Evolutionary conservation across 1,139 yeast genomes (phyloP).

Genomic region (Tardiomyces digboiensis): DNA sequence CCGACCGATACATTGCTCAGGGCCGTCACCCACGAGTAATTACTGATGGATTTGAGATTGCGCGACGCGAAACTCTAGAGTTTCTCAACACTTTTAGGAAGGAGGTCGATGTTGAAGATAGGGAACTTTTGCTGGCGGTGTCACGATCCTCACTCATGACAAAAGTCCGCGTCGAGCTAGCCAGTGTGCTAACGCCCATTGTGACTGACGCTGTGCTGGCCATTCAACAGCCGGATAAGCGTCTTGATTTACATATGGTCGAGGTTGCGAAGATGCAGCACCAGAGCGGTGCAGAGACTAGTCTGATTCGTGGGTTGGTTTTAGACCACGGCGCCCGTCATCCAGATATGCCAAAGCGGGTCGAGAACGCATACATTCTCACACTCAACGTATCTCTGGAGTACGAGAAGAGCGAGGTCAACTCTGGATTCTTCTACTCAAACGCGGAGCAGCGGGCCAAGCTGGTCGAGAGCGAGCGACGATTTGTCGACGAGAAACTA

Average conservation of each 20-base stretch:
- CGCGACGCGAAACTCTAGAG: slow-evolving; percentile 64
- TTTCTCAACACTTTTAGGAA: slow-evolving; percentile 55
- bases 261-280: slow-evolving; percentile 99
- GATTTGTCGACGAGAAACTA: slow-evolving; percentile 90
- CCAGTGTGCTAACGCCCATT: slow-evolving; percentile 80
- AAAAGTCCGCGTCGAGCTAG: slow-evolving; percentile 66
- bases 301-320: slow-evolving; percentile 79
- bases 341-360: slow-evolving; percentile 95
- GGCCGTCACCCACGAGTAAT: slow-evolving; percentile 95
- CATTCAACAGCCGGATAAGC: slow-evolving; percentile 44
- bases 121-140: slow-evolving; percentile 85
- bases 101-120: slow-evolving; percentile 40
- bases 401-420: slow-evolving; percentile 96
- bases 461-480: slow-evolving; percentile 87
- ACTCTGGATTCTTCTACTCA: slow-evolving; percentile 92
- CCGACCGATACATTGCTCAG: slow-evolving; percentile 83
- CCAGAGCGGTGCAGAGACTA: slow-evolving; percentile 75
- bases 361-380: slow-evolving; percentile 74
- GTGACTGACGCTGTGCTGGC: slow-evolving; percentile 94
- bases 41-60: slow-evolving; percentile 91
- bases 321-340: slow-evolving; percentile 98
- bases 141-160: slow-evolving; percentile 87
- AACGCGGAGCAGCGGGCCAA: slow-evolving; percentile 95
- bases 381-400: slow-evolving; percentile 91
- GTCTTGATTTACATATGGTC: slow-evolving; percentile 89